A percentile compares a stretch with the other conserved stretches of the same genome.
Evolutionary conservation across 768 basidiomycete species (phyloP).

Genomic region (Astraeus odoratus): DNA sequence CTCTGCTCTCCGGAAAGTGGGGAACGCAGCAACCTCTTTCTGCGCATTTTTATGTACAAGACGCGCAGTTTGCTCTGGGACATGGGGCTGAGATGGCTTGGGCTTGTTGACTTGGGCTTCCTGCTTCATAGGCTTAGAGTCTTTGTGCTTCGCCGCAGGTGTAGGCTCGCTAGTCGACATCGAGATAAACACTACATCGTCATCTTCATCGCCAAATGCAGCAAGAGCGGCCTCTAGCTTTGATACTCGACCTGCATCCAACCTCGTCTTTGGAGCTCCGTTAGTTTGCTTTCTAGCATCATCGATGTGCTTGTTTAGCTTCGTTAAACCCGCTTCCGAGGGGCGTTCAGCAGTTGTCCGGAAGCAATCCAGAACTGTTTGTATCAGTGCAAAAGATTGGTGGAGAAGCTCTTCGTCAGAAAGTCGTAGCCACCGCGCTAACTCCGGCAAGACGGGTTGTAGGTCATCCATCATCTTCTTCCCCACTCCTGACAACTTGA

Average conservation of each 20-base stretch:
- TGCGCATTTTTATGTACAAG: slow-evolving; percentile 25
- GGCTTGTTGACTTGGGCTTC: slow-evolving; percentile 5
- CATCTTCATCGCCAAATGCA: slow-evolving; percentile 57
- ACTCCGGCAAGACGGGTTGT: slow-evolving; percentile 70
- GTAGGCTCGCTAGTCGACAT: slow-evolving; percentile 21
- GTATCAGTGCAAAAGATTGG: slow-evolving; percentile 79
- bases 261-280: slow-evolving; percentile 42
- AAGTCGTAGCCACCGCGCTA: slow-evolving; percentile 83
- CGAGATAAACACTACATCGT: slow-evolving; percentile 51
- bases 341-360: slow-evolving; percentile 53
- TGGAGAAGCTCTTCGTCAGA: slow-evolving; percentile 90
- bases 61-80: slow-evolving; percentile 11
- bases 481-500: slow-evolving; percentile 52
- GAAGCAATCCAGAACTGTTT: slow-evolving; percentile 74
- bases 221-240: slow-evolving; percentile 62
- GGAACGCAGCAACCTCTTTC: slow-evolving; percentile 30
- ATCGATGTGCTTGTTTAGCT: slow-evolving; percentile 60
- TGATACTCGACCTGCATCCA: slow-evolving; percentile 48
- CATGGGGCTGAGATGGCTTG: slow-evolving; percentile 16
- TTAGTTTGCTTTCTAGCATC: slow-evolving; percentile 47
- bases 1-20: slow-evolving; percentile 37
- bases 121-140: slow-evolving; percentile 4
- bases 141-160: slow-evolving; percentile 5
- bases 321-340: slow-evolving; percentile 46
- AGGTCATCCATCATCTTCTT: slow-evolving; percentile 72